A percentile compares a stretch with the other conserved stretches of the same genome.
phyloP scores from a whole-genome alignment of 2,329 filamentous ascomycete genomes.

The Trichoderma oligosporum region DNA sequence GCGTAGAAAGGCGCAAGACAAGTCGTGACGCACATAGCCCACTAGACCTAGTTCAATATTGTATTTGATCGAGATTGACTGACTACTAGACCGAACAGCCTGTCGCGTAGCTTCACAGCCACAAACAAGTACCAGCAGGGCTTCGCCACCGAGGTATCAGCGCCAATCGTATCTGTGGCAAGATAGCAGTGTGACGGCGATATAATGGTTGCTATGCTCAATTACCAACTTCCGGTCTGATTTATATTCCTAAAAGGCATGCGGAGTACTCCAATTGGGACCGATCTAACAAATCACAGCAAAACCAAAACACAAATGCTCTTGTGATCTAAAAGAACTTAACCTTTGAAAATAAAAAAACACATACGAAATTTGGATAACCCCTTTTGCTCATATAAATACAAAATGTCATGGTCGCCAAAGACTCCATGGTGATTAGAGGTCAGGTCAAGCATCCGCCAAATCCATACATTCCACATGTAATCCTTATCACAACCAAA shows the following conservation, averaged over 20 bases:
- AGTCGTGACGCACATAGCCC: background rate
- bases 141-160: too few relatives aligned
- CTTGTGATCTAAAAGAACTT: background rate
- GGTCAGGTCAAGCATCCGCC: conserved; percentile 15
- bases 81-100: too few relatives aligned
- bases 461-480: conserved; percentile 11
- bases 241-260: background rate
- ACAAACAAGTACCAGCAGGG: too few relatives aligned
- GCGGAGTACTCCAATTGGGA: background rate
- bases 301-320: background rate
- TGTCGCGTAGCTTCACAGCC: too few relatives aligned
- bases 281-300: background rate
- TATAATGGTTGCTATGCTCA: background rate
- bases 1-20: background rate
- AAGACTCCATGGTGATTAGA: conserved; percentile 17
- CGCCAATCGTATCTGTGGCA: too few relatives aligned
- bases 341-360: background rate
- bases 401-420: conserved; percentile 20
- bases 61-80: too few relatives aligned
- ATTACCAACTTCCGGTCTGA: background rate
- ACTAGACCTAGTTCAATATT: background rate
- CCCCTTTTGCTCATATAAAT: conserved; percentile 19
- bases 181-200: too few relatives aligned
- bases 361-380: conserved; percentile 7
- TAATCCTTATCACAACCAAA: background rate